Evolutionary conservation across 164 flowering plant genomes (phyloP).

Genomic region (Vitis rotundifolia): DNA sequence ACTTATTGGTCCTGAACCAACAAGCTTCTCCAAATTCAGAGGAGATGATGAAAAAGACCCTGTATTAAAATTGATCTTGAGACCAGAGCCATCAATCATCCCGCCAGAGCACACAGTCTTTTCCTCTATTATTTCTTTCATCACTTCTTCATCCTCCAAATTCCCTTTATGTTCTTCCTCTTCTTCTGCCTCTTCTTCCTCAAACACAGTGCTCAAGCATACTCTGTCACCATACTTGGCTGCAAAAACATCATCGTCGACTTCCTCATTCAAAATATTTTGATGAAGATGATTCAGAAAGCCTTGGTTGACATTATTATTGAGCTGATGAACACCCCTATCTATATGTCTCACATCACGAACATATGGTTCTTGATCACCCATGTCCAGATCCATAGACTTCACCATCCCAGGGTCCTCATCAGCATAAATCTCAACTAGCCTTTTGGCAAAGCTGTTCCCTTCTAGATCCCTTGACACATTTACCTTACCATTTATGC

Average conservation of each 20-base stretch:
- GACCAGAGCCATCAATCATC: constrained; percentile 9
- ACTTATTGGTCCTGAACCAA: background rate
- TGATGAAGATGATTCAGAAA: background rate
- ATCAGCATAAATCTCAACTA: constrained; percentile 52
- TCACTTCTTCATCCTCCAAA: constrained; percentile 63
- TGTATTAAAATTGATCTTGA: background rate
- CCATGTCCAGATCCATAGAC: constrained; percentile 89
- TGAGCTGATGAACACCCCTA: constrained; percentile 5
- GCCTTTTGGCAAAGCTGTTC: constrained; percentile 55
- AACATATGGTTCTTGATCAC: constrained; percentile 43
- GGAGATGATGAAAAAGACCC: constrained; percentile 16
- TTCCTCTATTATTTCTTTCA: constrained; percentile 79
- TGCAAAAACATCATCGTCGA: constrained; percentile 21
- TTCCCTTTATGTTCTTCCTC: constrained; percentile 20
- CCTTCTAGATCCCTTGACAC: constrained; percentile 36
- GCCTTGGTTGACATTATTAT: constrained; percentile 5
- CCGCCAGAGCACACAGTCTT: constrained; percentile 34
- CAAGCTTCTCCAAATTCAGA: constrained; percentile 12
- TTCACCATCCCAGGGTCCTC: constrained; percentile 86
- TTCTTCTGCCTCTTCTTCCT: constrained; percentile 69
- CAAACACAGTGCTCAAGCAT: constrained; percentile 81
- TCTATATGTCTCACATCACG: constrained; percentile 41
- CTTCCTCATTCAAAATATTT: constrained; percentile 16
- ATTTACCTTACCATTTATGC: constrained; percentile 12
- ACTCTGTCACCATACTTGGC: constrained; percentile 41